Base-by-base conservation (phyloP, 495 filamentous ascomycete genomes). In the Aspergillus mulundensis region DNA sequence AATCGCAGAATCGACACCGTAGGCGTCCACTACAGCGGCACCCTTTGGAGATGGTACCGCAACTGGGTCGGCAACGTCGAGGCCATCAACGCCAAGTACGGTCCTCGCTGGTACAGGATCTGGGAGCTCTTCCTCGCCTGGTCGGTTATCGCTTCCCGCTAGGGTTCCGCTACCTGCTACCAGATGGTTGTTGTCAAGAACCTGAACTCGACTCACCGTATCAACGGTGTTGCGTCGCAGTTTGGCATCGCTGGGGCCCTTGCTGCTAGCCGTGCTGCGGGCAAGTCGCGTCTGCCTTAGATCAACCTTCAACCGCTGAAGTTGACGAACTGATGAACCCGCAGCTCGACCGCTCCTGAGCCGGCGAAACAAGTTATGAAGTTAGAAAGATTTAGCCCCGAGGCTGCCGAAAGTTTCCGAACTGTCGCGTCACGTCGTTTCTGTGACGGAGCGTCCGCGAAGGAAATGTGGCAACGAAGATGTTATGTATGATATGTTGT, bases 61-160 rank as follows among this genome's bases (percentile, higher is more conserved):
- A 98, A 98, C 81, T 98, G 94, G 94, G 80, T 97, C 70, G 94
- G 81, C 70, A 98, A 97, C 81, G 81, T 83, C 58, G 92, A 96
- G 57, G 96, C 96, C 79, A 87, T 98, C 30, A 81, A 87, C 67
- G 91, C 88, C 57, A 97, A 97, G 81, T 98, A 97, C 69, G 94
- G 94, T 60, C 87, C 87, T 59, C 78, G 89, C 61, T 98, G 94
- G 94, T 98, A 91, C 81, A 85, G 92, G 91, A 95, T 97, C 71
- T 98, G 94, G 94, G 93, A 97, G 69, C 96, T 84, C 79, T 98
- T 98, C 86, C 85, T 98, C 59, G 90, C 95, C 51, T 88, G 84
- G 64, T 90, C 91, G 4, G 95, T 90, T 65, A 97, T 98, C 74
- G 84, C 87, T 68, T 91, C 93, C 21, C 87, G 94, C 64, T 93